Evolutionary conservation across 2,329 filamentous ascomycete genomes (phyloP).

Genomic region (Phialocephala sp.): DNA sequence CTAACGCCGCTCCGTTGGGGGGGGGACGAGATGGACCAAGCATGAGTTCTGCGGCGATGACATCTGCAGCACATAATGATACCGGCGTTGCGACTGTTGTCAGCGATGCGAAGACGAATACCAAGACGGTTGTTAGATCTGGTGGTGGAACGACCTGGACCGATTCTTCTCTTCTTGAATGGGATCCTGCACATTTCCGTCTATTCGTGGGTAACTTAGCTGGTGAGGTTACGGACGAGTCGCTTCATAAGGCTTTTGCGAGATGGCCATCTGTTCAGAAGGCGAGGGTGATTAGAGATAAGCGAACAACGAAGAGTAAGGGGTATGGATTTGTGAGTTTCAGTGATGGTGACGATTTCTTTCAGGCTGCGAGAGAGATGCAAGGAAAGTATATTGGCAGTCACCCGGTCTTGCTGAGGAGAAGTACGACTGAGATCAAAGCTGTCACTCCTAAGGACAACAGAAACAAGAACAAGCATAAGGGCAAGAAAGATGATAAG

Average conservation of each 20-base stretch:
- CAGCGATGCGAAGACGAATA: constrained; percentile 58
- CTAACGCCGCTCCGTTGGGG: constrained; percentile 52
- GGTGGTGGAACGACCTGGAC: constrained; percentile 94
- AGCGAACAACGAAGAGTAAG: constrained; percentile 93
- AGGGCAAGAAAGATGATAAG: constrained; percentile 46
- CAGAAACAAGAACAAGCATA: constrained; percentile 52
- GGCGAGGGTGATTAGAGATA: constrained; percentile 91
- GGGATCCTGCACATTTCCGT: constrained; percentile 93
- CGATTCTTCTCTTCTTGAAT: constrained; percentile 86
- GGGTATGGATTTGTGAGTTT: constrained; percentile 98
- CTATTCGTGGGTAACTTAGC: constrained; percentile 97
- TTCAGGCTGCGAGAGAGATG: constrained; percentile 96
- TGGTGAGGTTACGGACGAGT: constrained; percentile 96
- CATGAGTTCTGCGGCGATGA: constrained; percentile 76
- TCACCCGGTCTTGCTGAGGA: constrained; percentile 86
- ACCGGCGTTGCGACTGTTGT: constrained; percentile 50
- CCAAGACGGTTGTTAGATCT: constrained; percentile 85
- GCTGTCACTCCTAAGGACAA: constrained; percentile 72
- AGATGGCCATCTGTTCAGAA: constrained; percentile 89
- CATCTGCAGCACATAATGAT: constrained; percentile 52
- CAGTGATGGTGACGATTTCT: constrained; percentile 93
- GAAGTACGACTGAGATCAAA: constrained; percentile 91
- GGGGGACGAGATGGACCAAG: constrained; percentile 56
- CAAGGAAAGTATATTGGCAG: constrained; percentile 99
- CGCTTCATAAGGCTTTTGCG: constrained; percentile 89